Conservation (phyloP, 805 yeast species). For the Pichia membranifaciens region DNA sequence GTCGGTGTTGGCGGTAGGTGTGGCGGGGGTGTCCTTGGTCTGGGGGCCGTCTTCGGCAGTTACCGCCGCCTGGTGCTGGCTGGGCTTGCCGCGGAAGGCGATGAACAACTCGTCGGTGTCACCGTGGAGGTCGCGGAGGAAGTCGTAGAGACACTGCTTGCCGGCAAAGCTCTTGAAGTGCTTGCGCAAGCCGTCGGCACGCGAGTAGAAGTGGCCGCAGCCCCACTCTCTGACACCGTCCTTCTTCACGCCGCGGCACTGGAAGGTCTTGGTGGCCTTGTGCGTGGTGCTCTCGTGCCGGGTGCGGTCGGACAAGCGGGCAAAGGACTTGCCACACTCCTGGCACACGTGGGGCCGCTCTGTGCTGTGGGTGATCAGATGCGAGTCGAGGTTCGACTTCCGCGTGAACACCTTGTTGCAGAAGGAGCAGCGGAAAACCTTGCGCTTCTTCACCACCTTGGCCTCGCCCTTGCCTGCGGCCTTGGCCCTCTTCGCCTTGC, state of each 20-base stretch:
- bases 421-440: conserved; percentile 3
- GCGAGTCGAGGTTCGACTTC: conserved; percentile 12
- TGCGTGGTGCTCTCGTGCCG: conserved; percentile 11
- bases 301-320: conserved; percentile 9
- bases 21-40: too few species aligned
- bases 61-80: background rate
- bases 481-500: background rate
- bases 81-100: conserved; percentile 6
- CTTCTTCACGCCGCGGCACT: conserved; percentile 9
- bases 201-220: conserved; percentile 11
- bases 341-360: conserved; percentile 8
- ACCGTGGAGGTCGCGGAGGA: conserved; percentile 3
- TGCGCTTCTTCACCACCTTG: background rate
- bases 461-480: background rate
- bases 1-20: too few species aligned
- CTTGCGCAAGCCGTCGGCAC: conserved; percentile 12
- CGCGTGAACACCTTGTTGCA: conserved; percentile 9
- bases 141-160: conserved; percentile 8
- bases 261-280: conserved; percentile 5
- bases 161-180: conserved; percentile 12
- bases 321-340: conserved; percentile 11
- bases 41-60: too few species aligned
- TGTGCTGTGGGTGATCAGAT: conserved; percentile 9
- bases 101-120: conserved; percentile 5
- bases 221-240: conserved; percentile 11